A percentile compares a stretch with the other conserved stretches of the same genome.
Conservation (phyloP, 768 basidiomycete species). For the Agaricus subrufescens region DNA sequence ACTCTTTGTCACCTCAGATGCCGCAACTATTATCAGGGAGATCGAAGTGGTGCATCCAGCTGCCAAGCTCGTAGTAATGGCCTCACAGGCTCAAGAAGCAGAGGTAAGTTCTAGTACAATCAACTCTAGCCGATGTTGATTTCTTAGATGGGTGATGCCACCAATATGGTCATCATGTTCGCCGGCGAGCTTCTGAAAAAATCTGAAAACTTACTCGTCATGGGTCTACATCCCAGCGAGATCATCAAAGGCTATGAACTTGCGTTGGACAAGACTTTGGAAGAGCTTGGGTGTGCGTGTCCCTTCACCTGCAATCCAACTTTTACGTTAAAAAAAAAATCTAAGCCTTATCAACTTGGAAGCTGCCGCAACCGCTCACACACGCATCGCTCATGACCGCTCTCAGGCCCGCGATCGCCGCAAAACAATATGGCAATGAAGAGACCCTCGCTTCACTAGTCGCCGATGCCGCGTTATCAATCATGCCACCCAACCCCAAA, state of each 20-base stretch:
- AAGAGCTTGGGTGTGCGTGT: slow-evolving; percentile 85
- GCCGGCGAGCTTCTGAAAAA: slow-evolving; percentile 94
- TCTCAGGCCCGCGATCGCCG: slow-evolving; percentile 88
- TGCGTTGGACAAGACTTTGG: slow-evolving; percentile 75
- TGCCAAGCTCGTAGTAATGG: slow-evolving; percentile 98
- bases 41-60: slow-evolving; percentile 99
- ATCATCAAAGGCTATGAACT: slow-evolving; percentile 94
- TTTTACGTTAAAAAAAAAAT: slow-evolving; percentile 11
- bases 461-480: slow-evolving; percentile 86
- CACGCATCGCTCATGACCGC: slow-evolving; percentile 66
- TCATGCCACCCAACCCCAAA: slow-evolving; percentile 85
- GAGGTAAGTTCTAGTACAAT: slow-evolving; percentile 54
- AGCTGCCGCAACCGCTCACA: slow-evolving; percentile 68
- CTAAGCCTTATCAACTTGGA: slow-evolving; percentile 65
- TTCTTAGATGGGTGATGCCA: slow-evolving; percentile 90
- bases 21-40: slow-evolving; percentile 96
- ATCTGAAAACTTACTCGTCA: slow-evolving; percentile 86
- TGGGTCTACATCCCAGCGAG: slow-evolving; percentile 97
- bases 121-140: background rate
- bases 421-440: slow-evolving; percentile 96
- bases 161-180: slow-evolving; percentile 92
- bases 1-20: slow-evolving; percentile 97
- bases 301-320: background rate
- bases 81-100: slow-evolving; percentile 91
- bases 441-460: slow-evolving; percentile 78